Evolutionary conservation across 306 rosid species (phyloP).

Genomic region (Malus sylvestris): DNA sequence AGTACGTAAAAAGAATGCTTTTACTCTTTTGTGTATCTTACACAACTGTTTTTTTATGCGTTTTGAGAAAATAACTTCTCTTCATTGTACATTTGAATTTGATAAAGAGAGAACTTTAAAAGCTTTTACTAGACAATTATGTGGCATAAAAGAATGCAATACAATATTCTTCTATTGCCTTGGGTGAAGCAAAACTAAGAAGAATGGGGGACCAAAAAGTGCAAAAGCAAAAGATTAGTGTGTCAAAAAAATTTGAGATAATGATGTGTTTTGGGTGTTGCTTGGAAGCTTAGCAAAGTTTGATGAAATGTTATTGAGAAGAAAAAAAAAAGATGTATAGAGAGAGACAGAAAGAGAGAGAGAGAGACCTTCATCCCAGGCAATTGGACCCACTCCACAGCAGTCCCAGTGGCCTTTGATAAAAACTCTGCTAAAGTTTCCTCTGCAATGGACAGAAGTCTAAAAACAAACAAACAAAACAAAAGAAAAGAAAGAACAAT

Average conservation of each 20-base stretch:
- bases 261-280: conserved; percentile 16
- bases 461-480: conserved; percentile 30
- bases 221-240: conserved; percentile 8
- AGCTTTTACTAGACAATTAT: neutral
- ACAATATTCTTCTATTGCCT: neutral
- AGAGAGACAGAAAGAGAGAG: neutral
- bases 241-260: neutral
- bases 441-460: conserved; percentile 99
- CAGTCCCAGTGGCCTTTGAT: conserved; percentile 99
- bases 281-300: conserved; percentile 36
- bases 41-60: too few relatives aligned
- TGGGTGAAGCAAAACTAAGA: neutral
- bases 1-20: too few relatives aligned
- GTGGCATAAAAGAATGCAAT: neutral
- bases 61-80: too few relatives aligned
- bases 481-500: neutral
- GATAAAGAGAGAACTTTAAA: neutral
- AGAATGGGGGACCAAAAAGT: conserved; percentile 6
- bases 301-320: conserved; percentile 12
- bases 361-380: conserved; percentile 96
- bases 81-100: neutral
- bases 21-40: too few relatives aligned
- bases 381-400: conserved; percentile 99
- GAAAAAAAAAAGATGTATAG: neutral
- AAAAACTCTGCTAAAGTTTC: conserved; percentile 99